Percentiles rank a stretch among this genome's conserved stretches.
Evolutionary conservation across 139 green algal species (phyloP).

Genomic region (Gonium pectorale): DNA sequence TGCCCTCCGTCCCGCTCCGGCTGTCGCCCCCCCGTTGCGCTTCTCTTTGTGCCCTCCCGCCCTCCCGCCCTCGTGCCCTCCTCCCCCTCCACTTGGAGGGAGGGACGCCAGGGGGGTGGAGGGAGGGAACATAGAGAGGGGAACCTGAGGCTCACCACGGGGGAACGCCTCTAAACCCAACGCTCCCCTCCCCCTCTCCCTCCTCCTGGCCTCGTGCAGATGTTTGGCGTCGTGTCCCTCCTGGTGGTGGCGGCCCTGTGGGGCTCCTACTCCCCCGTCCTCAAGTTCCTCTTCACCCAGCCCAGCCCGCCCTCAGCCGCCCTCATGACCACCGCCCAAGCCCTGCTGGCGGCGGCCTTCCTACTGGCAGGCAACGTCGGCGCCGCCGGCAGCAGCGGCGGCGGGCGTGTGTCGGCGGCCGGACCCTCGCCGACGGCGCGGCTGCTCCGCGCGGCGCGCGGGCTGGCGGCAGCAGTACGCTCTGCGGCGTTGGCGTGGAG

Average conservation of each 20-base stretch:
- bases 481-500: too few species aligned
- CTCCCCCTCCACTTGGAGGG: too few species aligned
- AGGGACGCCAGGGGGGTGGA: too few species aligned
- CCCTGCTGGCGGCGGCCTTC: conserved; percentile 3
- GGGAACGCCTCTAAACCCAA: background rate
- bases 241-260: conserved; percentile 7
- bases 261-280: conserved; percentile 11
- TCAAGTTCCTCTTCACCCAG: conserved; percentile 30
- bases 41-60: too few species aligned
- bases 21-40: too few species aligned
- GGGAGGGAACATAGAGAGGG: too few species aligned
- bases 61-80: too few species aligned
- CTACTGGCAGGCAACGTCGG: background rate
- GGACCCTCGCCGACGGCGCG: background rate
- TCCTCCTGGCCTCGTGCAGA: background rate
- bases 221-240: conserved; percentile 8
- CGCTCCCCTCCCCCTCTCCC: background rate
- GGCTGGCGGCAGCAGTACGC: background rate
- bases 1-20: too few species aligned
- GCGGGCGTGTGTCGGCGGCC: background rate
- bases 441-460: background rate
- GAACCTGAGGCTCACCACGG: too few species aligned
- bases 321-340: conserved; percentile 22
- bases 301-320: conserved; percentile 6
- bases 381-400: background rate